Evolutionary conservation across 306 rosid species (phyloP).

Genomic region (Quercus engelmannii): DNA sequence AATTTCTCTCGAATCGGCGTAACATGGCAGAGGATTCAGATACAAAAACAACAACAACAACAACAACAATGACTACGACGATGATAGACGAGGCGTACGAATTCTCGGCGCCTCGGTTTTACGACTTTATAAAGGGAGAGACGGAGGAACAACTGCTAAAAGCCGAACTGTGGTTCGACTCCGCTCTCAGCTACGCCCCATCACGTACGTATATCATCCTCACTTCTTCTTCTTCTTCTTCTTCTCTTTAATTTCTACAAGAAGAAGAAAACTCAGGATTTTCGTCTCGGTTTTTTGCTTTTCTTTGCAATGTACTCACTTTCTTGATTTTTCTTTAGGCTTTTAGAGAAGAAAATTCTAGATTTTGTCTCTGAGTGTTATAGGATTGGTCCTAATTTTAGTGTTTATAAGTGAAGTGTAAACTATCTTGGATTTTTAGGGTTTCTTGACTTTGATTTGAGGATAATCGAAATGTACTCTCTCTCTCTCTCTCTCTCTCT

Average conservation of each 20-base stretch:
- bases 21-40: conserved; percentile 38
- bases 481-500: too few species aligned
- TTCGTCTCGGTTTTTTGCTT: not conserved
- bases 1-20: too few species aligned
- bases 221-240: not conserved
- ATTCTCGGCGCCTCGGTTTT: conserved; percentile 89
- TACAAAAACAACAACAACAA: not conserved
- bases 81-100: conserved; percentile 74
- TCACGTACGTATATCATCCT: conserved; percentile 59
- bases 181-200: conserved; percentile 79
- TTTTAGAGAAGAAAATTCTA: too few species aligned
- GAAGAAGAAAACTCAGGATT: not conserved
- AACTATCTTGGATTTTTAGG: not conserved
- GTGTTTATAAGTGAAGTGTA: not conserved
- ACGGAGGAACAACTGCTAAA: conserved; percentile 40
- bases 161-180: conserved; percentile 90
- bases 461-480: not conserved
- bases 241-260: too few species aligned
- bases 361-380: too few species aligned
- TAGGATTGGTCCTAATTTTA: not conserved
- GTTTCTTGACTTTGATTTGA: not conserved
- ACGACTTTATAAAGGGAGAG: conserved; percentile 60
- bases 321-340: not conserved
- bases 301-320: not conserved
- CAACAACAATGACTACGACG: conserved; percentile 1